A percentile compares a stretch with the other conserved stretches of the same genome.
Evolutionary conservation across 2,329 filamentous ascomycete genomes (phyloP).

Genomic region (Dothistroma septosporum): DNA sequence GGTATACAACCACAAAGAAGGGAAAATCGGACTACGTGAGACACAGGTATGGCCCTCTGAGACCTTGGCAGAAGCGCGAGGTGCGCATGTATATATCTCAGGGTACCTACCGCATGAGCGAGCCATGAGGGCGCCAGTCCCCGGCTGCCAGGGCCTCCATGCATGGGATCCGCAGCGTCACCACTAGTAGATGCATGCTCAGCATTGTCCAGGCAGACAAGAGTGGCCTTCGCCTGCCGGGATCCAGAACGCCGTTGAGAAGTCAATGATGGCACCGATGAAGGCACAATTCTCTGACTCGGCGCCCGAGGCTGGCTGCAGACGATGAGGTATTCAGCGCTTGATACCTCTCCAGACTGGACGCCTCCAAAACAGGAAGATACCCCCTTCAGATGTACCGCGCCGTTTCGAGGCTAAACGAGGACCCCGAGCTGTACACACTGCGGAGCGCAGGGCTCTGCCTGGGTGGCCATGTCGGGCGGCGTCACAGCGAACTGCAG

Average conservation of each 20-base stretch:
- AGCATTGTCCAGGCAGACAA: background rate
- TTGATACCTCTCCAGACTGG: slow-evolving; percentile 3
- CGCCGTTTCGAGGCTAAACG: background rate
- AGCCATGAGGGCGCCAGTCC: background rate
- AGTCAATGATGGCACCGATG: background rate
- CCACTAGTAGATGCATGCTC: slow-evolving; percentile 7
- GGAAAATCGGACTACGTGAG: background rate
- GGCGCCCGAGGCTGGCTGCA: background rate
- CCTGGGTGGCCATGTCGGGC: background rate
- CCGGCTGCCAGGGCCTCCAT: slow-evolving; percentile 13
- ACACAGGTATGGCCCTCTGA: background rate
- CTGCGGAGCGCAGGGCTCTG: background rate
- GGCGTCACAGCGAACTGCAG: no score
- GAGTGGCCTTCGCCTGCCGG: background rate
- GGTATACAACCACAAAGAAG: background rate
- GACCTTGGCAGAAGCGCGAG: slow-evolving; percentile 6
- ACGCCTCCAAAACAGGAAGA: slow-evolving; percentile 1
- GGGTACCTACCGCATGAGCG: slow-evolving; percentile 7
- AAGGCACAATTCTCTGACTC: background rate
- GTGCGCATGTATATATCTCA: slow-evolving; percentile 8
- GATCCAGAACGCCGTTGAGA: background rate
- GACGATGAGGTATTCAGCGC: background rate
- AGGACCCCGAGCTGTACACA: slow-evolving; percentile 5
- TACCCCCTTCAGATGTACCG: background rate
- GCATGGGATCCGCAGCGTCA: slow-evolving; percentile 9